A percentile compares a stretch with the other conserved stretches of the same genome.
Evolutionary conservation across 352 stramenopile species (phyloP).

Genomic region (Peronospora belbahrii): DNA sequence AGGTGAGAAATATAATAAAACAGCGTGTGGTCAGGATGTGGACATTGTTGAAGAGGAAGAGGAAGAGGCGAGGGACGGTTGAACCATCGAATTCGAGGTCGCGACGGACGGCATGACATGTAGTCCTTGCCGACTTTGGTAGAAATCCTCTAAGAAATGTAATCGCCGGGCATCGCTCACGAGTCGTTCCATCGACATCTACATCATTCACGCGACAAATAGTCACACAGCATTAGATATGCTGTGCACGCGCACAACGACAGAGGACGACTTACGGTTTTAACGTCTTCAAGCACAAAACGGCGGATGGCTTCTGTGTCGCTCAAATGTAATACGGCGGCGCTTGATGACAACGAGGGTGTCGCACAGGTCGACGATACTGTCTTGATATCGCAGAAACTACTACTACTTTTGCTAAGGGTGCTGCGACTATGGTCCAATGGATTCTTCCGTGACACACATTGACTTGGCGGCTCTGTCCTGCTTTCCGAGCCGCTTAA

Average conservation of each 20-base stretch:
- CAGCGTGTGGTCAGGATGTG: slow-evolving; percentile 24
- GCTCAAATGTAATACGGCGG: slow-evolving; percentile 36
- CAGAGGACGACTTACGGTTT: slow-evolving; percentile 32
- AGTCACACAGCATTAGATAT: slow-evolving; percentile 6
- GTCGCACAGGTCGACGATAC: slow-evolving; percentile 2
- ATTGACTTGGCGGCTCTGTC: slow-evolving; percentile 23
- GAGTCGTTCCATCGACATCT: slow-evolving; percentile 78
- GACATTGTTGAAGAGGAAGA: slow-evolving; percentile 23
- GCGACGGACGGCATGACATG: not conserved
- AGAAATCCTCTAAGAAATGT: slow-evolving; percentile 61
- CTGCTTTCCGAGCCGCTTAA: slow-evolving; percentile 13
- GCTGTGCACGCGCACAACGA: not conserved
- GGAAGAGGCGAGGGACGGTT: slow-evolving; percentile 12
- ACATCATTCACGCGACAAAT: slow-evolving; percentile 2
- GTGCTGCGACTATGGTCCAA: slow-evolving; percentile 20
- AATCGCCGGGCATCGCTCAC: slow-evolving; percentile 69
- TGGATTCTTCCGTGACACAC: slow-evolving; percentile 27
- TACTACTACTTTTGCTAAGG: slow-evolving; percentile 25
- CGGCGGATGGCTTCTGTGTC: slow-evolving; percentile 60
- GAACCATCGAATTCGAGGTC: slow-evolving; percentile 15
- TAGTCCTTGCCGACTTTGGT: slow-evolving; percentile 25
- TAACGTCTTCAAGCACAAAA: slow-evolving; percentile 58
- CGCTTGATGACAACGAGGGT: slow-evolving; percentile 2
- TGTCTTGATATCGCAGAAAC: slow-evolving; percentile 15
- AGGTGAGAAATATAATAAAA: slow-evolving; percentile 29